Conservation (phyloP, 345 rosid genomes). For the Punica granatum region DNA sequence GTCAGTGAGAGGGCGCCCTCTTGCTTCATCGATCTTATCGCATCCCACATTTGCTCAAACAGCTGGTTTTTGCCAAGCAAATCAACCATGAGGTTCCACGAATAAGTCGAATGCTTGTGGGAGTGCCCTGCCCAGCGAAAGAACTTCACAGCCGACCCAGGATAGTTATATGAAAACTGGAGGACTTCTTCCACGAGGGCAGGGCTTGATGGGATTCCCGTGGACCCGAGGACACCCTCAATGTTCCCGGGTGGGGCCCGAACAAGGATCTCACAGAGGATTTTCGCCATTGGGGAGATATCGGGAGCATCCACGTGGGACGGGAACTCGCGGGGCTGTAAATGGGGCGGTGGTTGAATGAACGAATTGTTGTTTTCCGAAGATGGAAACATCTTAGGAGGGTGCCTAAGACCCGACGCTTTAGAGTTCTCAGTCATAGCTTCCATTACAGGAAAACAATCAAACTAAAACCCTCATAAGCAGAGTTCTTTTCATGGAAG, state of each 20-base stretch:
- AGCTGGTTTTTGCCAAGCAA: slow-evolving; percentile 42
- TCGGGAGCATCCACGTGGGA: slow-evolving; percentile 20
- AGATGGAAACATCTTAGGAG: slow-evolving; percentile 4
- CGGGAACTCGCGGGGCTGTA: slow-evolving; percentile 18
- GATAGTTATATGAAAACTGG: slow-evolving; percentile 27
- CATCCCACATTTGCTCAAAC: slow-evolving; percentile 59
- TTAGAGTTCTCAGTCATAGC: slow-evolving; percentile 6
- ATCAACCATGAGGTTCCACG: slow-evolving; percentile 58
- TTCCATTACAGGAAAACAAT: not conserved
- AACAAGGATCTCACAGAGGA: slow-evolving; percentile 26
- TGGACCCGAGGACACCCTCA: slow-evolving; percentile 29
- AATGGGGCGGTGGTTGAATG: slow-evolving; percentile 10
- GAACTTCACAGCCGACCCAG: slow-evolving; percentile 33
- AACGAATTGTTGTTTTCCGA: slow-evolving; percentile 1
- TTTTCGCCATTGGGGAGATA: slow-evolving; percentile 25
- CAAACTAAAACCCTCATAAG: slow-evolving; percentile 1
- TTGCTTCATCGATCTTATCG: slow-evolving; percentile 42
- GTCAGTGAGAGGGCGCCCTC: slow-evolving; percentile 23
- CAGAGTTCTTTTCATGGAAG: not conserved
- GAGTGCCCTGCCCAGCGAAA: slow-evolving; percentile 41
- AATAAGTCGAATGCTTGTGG: slow-evolving; percentile 22
- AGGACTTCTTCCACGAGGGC: slow-evolving; percentile 38
- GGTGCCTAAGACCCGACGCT: not conserved
- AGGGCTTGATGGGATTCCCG: slow-evolving; percentile 25
- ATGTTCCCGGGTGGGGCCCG: slow-evolving; percentile 21